These are phyloP conservation scores for Xylariales sp. DNA, from an alignment of 2,329 filamentous ascomycete genomes.

Conservation along the genomic window DNA sequence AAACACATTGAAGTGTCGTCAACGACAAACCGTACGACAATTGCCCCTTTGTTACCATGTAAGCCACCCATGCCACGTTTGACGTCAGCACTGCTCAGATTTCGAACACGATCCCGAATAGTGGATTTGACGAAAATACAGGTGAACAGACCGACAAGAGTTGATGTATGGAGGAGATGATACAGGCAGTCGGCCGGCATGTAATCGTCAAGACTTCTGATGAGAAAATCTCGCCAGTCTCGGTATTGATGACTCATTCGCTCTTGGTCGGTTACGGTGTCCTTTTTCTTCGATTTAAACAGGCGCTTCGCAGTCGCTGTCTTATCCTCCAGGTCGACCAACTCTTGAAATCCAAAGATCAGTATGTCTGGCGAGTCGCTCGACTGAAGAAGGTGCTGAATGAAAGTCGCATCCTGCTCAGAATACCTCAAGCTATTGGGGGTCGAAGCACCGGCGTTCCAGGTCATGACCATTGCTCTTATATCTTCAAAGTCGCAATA, in stretches of 20 bases:
- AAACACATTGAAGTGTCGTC: conserved; percentile 95
- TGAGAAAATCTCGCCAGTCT: conserved; percentile 89
- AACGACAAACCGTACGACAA: conserved; percentile 85
- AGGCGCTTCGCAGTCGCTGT: conserved; percentile 94
- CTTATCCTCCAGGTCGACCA: conserved; percentile 98
- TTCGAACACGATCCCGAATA: conserved; percentile 69
- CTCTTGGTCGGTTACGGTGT: conserved; percentile 68
- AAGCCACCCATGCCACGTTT: conserved; percentile 95
- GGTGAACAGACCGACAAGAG: conserved; percentile 90
- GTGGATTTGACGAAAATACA: conserved; percentile 89
- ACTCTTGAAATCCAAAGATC: conserved; percentile 94
- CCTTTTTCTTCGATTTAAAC: conserved; percentile 85
- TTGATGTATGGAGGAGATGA: conserved; percentile 79
- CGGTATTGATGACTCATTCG: conserved; percentile 97
- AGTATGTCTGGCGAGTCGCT: conserved; percentile 81
- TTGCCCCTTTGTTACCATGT: conserved; percentile 94
- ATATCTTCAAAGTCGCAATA: conserved; percentile 85
- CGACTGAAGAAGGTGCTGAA: conserved; percentile 72
- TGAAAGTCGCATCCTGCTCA: conserved; percentile 68
- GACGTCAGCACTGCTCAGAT: conserved; percentile 75
- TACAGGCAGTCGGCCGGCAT: conserved; percentile 76
- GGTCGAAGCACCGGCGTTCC: conserved; percentile 97
- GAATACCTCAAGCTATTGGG: conserved; percentile 73
- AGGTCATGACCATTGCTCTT: conserved; percentile 77
- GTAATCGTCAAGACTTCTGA: conserved; percentile 75